These are phyloP conservation scores for Polychytrium aggregatum DNA, from an alignment of 192 early-diverging fungal genomes.

Conservation along the genomic window DNA sequence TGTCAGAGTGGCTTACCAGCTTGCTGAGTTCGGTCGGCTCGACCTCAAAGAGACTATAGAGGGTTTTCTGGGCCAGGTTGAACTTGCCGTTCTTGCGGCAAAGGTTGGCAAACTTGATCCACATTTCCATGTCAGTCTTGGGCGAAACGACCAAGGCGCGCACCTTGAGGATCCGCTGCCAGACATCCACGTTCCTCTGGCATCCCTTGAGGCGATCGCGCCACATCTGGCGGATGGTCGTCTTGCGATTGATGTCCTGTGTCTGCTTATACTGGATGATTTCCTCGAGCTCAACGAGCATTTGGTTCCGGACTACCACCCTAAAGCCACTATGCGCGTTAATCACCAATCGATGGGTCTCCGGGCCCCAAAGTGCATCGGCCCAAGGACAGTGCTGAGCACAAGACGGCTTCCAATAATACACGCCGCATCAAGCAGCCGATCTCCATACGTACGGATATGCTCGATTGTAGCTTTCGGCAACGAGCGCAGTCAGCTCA, in stretches of 20 bases:
- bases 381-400: not conserved
- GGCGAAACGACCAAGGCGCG: constrained; percentile 68
- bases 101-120: constrained; percentile 77
- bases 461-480: constrained; percentile 75
- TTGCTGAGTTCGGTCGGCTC: too few relatives aligned
- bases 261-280: constrained; percentile 68
- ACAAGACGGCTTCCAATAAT: constrained; percentile 4
- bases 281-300: constrained; percentile 80
- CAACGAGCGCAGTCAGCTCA: constrained; percentile 58
- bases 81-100: constrained; percentile 70
- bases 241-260: constrained; percentile 45
- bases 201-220: constrained; percentile 31
- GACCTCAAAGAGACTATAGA: too few relatives aligned
- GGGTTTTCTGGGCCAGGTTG: constrained; percentile 56
- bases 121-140: constrained; percentile 69
- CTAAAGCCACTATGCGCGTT: constrained; percentile 33
- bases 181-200: constrained; percentile 75
- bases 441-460: constrained; percentile 46
- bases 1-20: not conserved
- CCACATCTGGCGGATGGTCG: too few relatives aligned
- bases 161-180: constrained; percentile 72
- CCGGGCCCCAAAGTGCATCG: too few relatives aligned
- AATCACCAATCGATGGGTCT: too few relatives aligned
- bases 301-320: constrained; percentile 55
- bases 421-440: too few relatives aligned